These are phyloP conservation scores for button mushroom (Agaricus bisporus) DNA, from an alignment of 768 basidiomycete species.

Conservation along the genomic window DNA sequence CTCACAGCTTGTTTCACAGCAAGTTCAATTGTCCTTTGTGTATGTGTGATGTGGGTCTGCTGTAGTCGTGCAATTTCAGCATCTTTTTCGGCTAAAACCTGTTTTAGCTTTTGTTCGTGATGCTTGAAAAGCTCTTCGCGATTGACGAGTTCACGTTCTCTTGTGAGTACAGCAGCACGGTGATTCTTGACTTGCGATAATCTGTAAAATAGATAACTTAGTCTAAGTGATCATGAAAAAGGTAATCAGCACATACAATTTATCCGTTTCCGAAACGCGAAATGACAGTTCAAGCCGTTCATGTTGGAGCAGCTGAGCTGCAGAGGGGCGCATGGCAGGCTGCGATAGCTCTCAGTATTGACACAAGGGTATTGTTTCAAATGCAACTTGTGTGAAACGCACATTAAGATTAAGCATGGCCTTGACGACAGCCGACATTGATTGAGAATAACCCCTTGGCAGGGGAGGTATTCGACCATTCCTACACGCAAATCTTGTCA, in stretches of 20 bases:
- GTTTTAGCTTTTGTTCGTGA: conserved; percentile 45
- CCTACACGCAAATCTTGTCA: conserved; percentile 25
- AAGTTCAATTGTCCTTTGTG: conserved; percentile 34
- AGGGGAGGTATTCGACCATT: conserved; percentile 90
- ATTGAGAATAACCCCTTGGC: conserved; percentile 75
- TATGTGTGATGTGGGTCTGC: conserved; percentile 34
- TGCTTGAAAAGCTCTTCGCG: conserved; percentile 52
- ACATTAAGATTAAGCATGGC: conserved; percentile 86
- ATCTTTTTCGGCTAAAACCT: conserved; percentile 51
- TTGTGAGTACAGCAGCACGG: conserved; percentile 44
- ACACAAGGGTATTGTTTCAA: neutral
- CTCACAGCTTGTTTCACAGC: conserved; percentile 53
- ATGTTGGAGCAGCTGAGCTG: conserved; percentile 73
- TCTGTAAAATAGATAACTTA: conserved; percentile 30
- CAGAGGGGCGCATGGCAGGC: conserved; percentile 86
- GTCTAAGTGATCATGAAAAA: neutral
- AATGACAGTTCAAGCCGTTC: conserved; percentile 67
- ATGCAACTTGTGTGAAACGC: conserved; percentile 12
- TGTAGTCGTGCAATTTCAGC: conserved; percentile 46
- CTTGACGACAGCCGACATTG: conserved; percentile 69
- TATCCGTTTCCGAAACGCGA: conserved; percentile 73
- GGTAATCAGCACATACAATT: conserved; percentile 46
- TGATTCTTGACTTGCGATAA: conserved; percentile 60
- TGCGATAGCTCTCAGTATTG: conserved; percentile 20
- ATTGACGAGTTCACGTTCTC: conserved; percentile 57